Evolutionary conservation across 345 rosid species (phyloP), one percentile per base, ranked within the genome.

Genomic region (Melastoma malabathricum): DNA sequence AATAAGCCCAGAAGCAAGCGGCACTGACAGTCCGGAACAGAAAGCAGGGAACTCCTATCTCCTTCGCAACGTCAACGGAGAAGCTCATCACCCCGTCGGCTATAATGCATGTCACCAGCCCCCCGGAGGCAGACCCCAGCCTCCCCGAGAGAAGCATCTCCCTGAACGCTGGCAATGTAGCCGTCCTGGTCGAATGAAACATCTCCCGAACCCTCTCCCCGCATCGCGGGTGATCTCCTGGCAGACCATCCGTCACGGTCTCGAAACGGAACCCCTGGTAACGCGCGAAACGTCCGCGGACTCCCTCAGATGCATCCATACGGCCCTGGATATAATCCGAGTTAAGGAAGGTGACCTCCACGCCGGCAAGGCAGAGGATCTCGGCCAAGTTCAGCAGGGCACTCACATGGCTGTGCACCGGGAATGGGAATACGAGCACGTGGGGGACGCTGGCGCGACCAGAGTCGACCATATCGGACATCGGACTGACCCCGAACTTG

Each of bases 301-400:
- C 44, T 12, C 64, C 46, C 13, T 72, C 31, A 59, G 18, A 56
- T 6, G 31, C 66, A 45, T 53, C 15, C 2, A 72, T 60, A 15
- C 62, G 60, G 15, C 49, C 43, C 17, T 73, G 72, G 66, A 56
- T 69, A 61, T 65, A 20, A 3, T 66, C 61, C 8, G 75, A 64
- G 66, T 63, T 73, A 38, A 78, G 65, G 69, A 88, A 80, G 47
- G 94, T 84, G 64, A 84, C 56, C 3, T 71, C 63, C 18, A 82
- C 54, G 54, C 78, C 80, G 5, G 65, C 50, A 13, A 72, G 65
- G 55, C 50, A 25, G 1, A 87, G 61, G 14, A 79, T 72, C 61
- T 81, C 80, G 13, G 84, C 75, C 3, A 84, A 72, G 63, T 79
- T 81, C 34, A 87, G 68, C 84, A 78, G 70, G 56, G 81, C 61